Evolutionary conservation across 768 basidiomycete species (phyloP), one percentile per base, ranked within the genome.

Genomic region (Kwoniella pini): DNA sequence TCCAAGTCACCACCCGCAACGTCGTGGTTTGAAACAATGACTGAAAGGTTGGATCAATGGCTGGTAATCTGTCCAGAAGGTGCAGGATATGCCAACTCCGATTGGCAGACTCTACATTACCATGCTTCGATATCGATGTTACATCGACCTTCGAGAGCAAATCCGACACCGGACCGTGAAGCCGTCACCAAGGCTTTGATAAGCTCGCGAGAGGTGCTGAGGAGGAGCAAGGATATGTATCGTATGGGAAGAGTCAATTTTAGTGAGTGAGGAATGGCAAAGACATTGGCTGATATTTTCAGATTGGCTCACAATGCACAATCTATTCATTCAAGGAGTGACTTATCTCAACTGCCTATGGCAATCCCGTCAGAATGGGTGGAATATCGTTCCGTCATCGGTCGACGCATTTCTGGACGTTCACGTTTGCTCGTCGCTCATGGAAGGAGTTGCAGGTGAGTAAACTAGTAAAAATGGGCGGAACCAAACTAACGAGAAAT

Each of bases 391-490:
- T 10, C 54, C 58, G 12, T 54, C 63, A 9, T 57, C 51, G n/a
- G 55, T 68, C 3, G 67, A 68, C 24, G 63, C 63, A 9, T 44
- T 68, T 15, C 44, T 68, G 39, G 67, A 68, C 53, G 49, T 68
- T 19, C 67, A 68, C 27, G 40, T 44, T 19, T 68, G 67, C 48
- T 39, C 59, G 15, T 22, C 48, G 6, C 50, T 64, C 13, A 50
- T 68, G 60, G 67, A 64, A 33, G 49, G 54, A 12, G 26, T 68
- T 17, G 59, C 67, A 12, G 63, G 67, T 68, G 51, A 68, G 67
- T 21, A 4, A 17, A 10, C 52, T 11, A 38, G 7, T 13, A 7
- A 15, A 15, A 36, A 7, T 7, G 7, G 33, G 33, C 33, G 33
- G 33, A 15, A 36, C 15, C 33, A 36, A 36, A 36, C 33, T 36